A percentile compares a stretch with the other conserved stretches of the same genome.
These are phyloP conservation scores for Neurospora cerealis DNA, from an alignment of 495 filamentous ascomycete genomes.

Conservation along the genomic window DNA sequence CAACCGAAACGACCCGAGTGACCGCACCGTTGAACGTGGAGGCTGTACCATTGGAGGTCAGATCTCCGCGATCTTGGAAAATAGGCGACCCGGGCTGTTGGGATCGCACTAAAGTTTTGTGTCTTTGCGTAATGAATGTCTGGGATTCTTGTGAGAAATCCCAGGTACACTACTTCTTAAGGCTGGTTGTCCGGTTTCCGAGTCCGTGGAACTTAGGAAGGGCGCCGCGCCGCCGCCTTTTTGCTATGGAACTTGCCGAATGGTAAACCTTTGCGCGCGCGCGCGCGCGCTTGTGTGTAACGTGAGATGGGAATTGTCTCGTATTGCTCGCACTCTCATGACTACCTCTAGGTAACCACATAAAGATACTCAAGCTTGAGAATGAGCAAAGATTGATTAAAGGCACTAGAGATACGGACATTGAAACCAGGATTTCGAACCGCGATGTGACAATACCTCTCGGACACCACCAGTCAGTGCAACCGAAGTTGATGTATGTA, in stretches of 20 bases:
- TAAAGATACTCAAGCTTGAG: neutral
- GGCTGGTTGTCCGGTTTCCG: neutral
- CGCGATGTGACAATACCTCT: neutral
- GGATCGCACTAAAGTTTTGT: neutral
- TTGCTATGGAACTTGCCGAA: neutral
- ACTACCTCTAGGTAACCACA: neutral
- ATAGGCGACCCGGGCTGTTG: neutral
- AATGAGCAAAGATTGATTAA: neutral
- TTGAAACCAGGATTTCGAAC: neutral
- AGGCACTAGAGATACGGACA: neutral
- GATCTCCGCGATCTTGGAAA: neutral
- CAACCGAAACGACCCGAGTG: neutral
- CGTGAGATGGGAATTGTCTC: neutral
- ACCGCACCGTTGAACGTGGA: neutral
- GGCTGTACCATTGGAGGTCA: neutral
- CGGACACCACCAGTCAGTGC: neutral
- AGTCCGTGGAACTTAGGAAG: neutral
- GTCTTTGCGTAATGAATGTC: neutral
- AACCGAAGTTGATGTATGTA: neutral
- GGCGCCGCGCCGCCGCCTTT: neutral
- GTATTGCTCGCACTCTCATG: neutral
- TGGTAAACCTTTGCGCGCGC: neutral
- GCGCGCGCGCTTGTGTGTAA: neutral
- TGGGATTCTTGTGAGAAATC: neutral
- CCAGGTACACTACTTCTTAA: neutral